phyloP scores from a whole-genome alignment of 441 rosid species.

The Gossypium laxum region DNA sequence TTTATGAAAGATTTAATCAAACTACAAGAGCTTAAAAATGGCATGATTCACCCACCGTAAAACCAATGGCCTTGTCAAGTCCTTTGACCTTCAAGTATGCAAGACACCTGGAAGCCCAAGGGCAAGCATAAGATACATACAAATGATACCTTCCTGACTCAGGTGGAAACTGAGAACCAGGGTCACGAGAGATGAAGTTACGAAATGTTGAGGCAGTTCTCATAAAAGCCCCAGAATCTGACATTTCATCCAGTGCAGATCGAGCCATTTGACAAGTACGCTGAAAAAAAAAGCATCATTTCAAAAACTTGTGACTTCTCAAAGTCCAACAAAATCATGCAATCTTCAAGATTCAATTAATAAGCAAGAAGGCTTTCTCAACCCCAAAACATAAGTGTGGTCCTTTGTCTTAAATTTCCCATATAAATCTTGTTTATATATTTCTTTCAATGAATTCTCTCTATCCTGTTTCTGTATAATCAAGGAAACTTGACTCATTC shows the following conservation, averaged over 20 bases:
- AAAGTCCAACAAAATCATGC: not conserved
- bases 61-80: constrained; percentile 59
- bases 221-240: constrained; percentile 59
- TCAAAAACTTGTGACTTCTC: not conserved
- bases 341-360: not conserved
- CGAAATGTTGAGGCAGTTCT: constrained; percentile 78
- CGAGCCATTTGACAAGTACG: constrained; percentile 47
- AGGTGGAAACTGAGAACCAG: constrained; percentile 59
- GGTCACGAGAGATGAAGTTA: constrained; percentile 46
- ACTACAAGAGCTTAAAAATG: not conserved
- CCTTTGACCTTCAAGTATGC: constrained; percentile 73
- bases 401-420: too few species aligned
- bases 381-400: constrained; percentile 1
- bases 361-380: constrained; percentile 2
- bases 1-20: not conserved
- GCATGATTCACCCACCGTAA: constrained; percentile 44
- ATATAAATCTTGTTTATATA: not conserved
- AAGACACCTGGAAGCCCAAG: constrained; percentile 88
- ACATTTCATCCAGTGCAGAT: constrained; percentile 61
- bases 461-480: not conserved
- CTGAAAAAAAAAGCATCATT: constrained; percentile 15
- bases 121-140: constrained; percentile 87
- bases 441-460: not conserved
- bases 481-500: not conserved
- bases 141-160: constrained; percentile 87